A percentile compares a stretch with the other conserved stretches of the same genome.
phyloP scores from a whole-genome alignment of 1,284 basidiomycete species.

The Apiotrichum laibachii region DNA sequence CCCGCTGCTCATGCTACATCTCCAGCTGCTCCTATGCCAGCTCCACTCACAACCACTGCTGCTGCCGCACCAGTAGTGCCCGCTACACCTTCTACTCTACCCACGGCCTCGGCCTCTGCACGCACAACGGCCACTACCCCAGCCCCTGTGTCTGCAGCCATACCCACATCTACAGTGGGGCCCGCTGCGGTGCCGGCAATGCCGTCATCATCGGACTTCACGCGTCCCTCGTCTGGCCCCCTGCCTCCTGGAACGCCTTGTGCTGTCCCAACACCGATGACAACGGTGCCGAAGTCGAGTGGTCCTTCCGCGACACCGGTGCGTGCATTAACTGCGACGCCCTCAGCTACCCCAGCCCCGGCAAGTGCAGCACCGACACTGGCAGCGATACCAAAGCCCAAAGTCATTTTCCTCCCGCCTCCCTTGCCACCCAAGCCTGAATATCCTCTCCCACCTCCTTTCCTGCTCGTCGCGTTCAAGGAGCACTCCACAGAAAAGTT shows the following conservation, averaged over 20 bases:
- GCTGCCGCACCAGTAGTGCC: not conserved
- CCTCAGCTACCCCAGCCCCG: not conserved
- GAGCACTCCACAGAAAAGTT: constrained; percentile 45
- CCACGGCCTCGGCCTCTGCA: not conserved
- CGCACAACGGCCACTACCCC: not conserved
- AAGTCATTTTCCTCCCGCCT: constrained; percentile 1
- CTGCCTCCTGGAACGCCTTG: not conserved
- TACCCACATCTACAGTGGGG: not conserved
- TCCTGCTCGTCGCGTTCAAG: constrained; percentile 46
- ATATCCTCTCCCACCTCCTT: constrained; percentile 37
- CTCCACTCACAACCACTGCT: not conserved
- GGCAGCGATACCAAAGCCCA: not conserved
- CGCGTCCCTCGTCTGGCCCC: not conserved
- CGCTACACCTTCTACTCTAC: not conserved
- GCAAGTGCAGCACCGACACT: not conserved
- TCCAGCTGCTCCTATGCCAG: not conserved
- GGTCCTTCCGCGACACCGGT: not conserved
- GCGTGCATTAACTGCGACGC: too few relatives aligned
- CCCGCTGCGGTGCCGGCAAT: not conserved
- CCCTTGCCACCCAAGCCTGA: constrained; percentile 24
- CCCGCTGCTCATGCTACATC: not conserved
- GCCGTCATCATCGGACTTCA: not conserved
- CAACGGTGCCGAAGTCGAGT: not conserved
- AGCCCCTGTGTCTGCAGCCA: not conserved
- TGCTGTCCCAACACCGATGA: not conserved